These are phyloP conservation scores for Talaromyces ruber DNA, from an alignment of 495 filamentous ascomycete species.

Conservation along the genomic window DNA sequence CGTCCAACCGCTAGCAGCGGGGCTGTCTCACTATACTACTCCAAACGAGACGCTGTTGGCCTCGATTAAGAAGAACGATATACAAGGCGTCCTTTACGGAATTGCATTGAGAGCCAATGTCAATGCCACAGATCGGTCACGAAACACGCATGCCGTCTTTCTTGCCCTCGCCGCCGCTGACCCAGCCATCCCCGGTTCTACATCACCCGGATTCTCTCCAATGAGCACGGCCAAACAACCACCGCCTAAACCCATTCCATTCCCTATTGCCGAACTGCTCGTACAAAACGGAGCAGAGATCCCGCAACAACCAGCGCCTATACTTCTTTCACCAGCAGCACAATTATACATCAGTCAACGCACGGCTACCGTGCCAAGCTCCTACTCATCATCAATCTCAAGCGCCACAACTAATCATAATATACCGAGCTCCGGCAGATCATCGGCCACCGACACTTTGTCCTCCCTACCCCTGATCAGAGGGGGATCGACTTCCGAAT, in stretches of 20 bases:
- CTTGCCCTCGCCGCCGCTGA: slow-evolving; percentile 92
- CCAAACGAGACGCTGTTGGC: slow-evolving; percentile 89
- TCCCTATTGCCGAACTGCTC: slow-evolving; percentile 85
- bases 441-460: slow-evolving; percentile 26
- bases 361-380: slow-evolving; percentile 30
- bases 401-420: background rate
- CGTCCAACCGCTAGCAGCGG: slow-evolving; percentile 68
- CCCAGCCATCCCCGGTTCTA: slow-evolving; percentile 60
- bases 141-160: slow-evolving; percentile 80
- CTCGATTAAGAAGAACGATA: slow-evolving; percentile 88
- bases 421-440: slow-evolving; percentile 14
- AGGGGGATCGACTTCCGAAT: slow-evolving; percentile 19
- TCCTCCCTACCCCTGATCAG: slow-evolving; percentile 39
- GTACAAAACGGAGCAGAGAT: slow-evolving; percentile 93
- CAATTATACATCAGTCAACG: slow-evolving; percentile 81
- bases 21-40: slow-evolving; percentile 66
- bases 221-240: slow-evolving; percentile 17
- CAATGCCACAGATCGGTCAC: slow-evolving; percentile 77
- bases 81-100: slow-evolving; percentile 84
- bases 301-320: slow-evolving; percentile 59
- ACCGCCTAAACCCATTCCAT: slow-evolving; percentile 42
- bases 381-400: background rate
- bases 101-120: slow-evolving; percentile 82
- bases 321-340: slow-evolving; percentile 68
- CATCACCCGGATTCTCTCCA: slow-evolving; percentile 26